A percentile compares a stretch with the other conserved stretches of the same genome.
These are phyloP conservation scores for Dactylorhiza incarnata DNA, from an alignment of 106 monocot species.

Conservation along the genomic window DNA sequence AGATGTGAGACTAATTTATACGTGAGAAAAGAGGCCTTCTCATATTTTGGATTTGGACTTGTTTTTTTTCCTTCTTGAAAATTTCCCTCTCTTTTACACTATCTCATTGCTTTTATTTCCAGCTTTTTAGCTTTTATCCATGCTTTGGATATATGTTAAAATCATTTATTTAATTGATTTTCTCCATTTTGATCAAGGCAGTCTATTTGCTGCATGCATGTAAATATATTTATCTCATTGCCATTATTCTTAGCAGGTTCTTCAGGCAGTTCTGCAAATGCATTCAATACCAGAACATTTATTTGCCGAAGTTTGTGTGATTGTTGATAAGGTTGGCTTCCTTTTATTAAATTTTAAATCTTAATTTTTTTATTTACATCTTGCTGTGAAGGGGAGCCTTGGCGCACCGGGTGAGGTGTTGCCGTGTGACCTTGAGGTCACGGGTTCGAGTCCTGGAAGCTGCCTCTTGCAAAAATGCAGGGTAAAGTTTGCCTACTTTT, in stretches of 20 bases:
- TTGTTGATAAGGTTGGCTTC: slow-evolving; percentile 78
- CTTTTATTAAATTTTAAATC: not conserved
- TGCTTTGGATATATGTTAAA: not conserved
- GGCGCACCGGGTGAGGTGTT: too few species aligned
- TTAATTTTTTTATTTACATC: not conserved
- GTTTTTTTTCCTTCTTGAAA: too few species aligned
- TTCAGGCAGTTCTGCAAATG: slow-evolving; percentile 67
- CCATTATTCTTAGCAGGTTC: slow-evolving; percentile 49
- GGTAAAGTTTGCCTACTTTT: too few species aligned
- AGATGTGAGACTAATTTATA: too few species aligned
- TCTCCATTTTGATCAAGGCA: not conserved
- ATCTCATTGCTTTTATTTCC: not conserved
- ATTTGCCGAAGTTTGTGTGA: slow-evolving; percentile 80
- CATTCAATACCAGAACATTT: slow-evolving; percentile 71
- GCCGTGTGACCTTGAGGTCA: too few species aligned
- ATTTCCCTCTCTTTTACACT: not conserved
- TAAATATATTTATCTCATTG: not conserved
- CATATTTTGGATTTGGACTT: too few species aligned
- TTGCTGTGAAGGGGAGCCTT: not conserved
- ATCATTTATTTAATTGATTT: not conserved
- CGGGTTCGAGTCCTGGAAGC: too few species aligned
- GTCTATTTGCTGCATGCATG: not conserved
- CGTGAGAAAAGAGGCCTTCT: too few species aligned
- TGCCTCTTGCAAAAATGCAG: too few species aligned
- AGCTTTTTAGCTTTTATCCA: not conserved